Percentiles rank a stretch among this genome's conserved stretches.
phyloP scores from a whole-genome alignment of 768 basidiomycete genomes.

The Hypsizygus marmoreus region DNA sequence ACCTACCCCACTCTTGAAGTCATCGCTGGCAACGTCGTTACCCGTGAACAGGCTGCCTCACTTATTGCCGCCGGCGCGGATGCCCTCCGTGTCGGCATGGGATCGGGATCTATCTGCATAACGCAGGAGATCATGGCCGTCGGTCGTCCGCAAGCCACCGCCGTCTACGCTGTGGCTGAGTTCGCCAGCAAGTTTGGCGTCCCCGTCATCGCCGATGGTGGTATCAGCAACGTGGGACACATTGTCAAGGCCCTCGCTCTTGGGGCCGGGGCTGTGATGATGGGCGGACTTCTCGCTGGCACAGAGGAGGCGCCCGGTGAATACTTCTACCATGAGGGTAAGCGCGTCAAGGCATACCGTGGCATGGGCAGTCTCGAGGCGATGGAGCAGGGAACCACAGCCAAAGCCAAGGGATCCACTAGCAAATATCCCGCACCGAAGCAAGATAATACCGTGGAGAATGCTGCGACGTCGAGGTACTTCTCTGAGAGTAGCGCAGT shows the following conservation, averaged over 20 bases:
- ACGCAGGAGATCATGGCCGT: constrained; percentile 99
- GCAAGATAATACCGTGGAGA: constrained; percentile 62
- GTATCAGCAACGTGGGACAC: constrained; percentile 93
- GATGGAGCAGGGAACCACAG: constrained; percentile 83
- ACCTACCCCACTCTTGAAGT: constrained; percentile 87
- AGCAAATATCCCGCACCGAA: constrained; percentile 51
- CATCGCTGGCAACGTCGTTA: constrained; percentile 97
- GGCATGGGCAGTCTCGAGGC: constrained; percentile 98
- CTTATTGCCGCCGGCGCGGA: constrained; percentile 96
- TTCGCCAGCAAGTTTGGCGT: constrained; percentile 93
- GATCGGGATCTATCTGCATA: constrained; percentile 97
- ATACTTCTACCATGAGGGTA: constrained; percentile 99
- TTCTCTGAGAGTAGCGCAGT: constrained; percentile 91
- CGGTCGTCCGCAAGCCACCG: constrained; percentile 95
- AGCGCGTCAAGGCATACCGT: constrained; percentile 97
- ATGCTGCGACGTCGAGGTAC: constrained; percentile 95
- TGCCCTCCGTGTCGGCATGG: constrained; percentile 96
- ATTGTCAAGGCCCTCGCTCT: constrained; percentile 95
- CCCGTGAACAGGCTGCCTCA: constrained; percentile 92
- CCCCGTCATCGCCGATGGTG: constrained; percentile 96
- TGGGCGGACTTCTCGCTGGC: constrained; percentile 95
- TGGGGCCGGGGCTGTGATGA: constrained; percentile 97
- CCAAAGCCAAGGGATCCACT: constrained; percentile 31
- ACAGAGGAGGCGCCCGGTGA: constrained; percentile 98
- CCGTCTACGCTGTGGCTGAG: constrained; percentile 96